These are phyloP conservation scores for Elsinoe necatrix DNA, from an alignment of 2,329 filamentous ascomycete species.

Conservation along the genomic window DNA sequence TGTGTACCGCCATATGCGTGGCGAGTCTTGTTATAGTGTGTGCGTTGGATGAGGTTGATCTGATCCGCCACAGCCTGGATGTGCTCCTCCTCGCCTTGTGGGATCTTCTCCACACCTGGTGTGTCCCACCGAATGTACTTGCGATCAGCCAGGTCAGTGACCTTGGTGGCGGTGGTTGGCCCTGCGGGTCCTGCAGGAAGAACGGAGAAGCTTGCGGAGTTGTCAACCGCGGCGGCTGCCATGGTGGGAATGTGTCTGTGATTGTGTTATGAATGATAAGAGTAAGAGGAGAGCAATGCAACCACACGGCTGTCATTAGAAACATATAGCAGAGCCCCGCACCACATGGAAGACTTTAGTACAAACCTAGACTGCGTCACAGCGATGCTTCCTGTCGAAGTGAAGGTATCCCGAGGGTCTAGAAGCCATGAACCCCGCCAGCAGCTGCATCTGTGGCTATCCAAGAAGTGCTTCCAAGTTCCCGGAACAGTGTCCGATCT, in stretches of 20 bases:
- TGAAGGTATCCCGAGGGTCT: constrained; percentile 10
- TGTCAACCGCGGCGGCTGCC: constrained; percentile 15
- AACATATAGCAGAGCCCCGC: background rate
- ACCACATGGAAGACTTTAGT: background rate
- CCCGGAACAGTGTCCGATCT: background rate
- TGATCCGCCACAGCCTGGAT: constrained; percentile 39
- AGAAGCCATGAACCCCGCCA: constrained; percentile 2
- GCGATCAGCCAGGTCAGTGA: constrained; percentile 18
- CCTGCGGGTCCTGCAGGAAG: constrained; percentile 16
- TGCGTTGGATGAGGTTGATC: constrained; percentile 40
- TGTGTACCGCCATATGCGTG: constrained; percentile 38
- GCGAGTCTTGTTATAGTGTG: constrained; percentile 37
- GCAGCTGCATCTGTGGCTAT: background rate
- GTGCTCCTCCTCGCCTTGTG: constrained; percentile 35
- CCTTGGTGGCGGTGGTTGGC: background rate
- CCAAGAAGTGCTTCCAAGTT: background rate
- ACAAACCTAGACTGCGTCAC: background rate
- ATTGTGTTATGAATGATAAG: background rate
- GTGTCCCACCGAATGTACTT: constrained; percentile 38
- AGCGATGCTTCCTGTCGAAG: background rate
- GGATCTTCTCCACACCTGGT: constrained; percentile 34
- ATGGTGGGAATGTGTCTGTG: background rate
- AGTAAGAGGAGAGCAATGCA: background rate
- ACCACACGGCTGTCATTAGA: no score
- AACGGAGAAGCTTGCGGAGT: constrained; percentile 16